Evolutionary conservation across 768 basidiomycete genomes (phyloP).

Genomic region (Lentinus tigrinus): DNA sequence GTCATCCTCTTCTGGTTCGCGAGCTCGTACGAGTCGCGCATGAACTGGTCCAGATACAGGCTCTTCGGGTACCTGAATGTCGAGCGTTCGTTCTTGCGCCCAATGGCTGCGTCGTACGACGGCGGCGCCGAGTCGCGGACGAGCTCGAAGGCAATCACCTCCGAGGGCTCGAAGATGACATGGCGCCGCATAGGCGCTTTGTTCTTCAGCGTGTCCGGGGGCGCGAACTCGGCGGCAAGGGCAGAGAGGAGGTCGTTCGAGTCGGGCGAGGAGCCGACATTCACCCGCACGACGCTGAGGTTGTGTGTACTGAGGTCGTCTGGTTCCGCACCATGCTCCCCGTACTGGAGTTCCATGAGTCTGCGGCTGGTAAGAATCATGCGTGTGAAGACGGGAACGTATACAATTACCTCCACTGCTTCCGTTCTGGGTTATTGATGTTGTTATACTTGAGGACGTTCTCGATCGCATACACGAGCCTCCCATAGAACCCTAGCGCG

Average conservation of each 20-base stretch:
- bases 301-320: conserved; percentile 27
- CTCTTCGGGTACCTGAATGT: conserved; percentile 60
- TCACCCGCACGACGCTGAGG: conserved; percentile 52
- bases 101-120: conserved; percentile 16
- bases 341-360: conserved; percentile 59
- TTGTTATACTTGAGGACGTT: conserved; percentile 21
- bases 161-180: conserved; percentile 62
- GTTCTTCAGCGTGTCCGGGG: conserved; percentile 25
- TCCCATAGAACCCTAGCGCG: conserved; percentile 48
- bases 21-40: conserved; percentile 53
- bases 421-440: neutral
- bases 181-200: conserved; percentile 41
- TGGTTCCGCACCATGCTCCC: conserved; percentile 38
- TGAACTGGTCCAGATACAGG: conserved; percentile 72
- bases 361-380: conserved; percentile 30
- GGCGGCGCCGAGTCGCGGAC: conserved; percentile 27
- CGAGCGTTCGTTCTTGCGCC: conserved; percentile 27
- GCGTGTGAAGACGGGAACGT: neutral
- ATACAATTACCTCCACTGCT: conserved; percentile 32
- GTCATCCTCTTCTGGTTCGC: conserved; percentile 35
- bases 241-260: conserved; percentile 60
- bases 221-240: conserved; percentile 42
- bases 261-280: conserved; percentile 40
- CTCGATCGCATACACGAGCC: conserved; percentile 45
- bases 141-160: conserved; percentile 60